Evolutionary conservation across 192 early-diverging fungal species (phyloP).

Genomic region (Coemansia sp.): DNA sequence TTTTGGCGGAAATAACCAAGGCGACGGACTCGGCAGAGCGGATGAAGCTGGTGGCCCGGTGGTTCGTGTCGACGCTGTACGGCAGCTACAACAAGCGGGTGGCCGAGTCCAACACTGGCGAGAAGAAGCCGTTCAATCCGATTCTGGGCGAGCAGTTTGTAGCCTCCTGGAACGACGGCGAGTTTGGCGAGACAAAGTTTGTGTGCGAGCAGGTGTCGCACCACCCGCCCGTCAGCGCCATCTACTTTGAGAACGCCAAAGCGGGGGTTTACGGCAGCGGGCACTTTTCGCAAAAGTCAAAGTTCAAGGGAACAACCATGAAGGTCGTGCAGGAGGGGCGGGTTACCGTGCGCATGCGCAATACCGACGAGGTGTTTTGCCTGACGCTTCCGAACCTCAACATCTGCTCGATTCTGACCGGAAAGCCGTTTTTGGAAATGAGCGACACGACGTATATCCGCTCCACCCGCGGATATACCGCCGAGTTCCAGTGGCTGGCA

Average conservation of each 20-base stretch:
- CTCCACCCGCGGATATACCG: slow-evolving; percentile 54
- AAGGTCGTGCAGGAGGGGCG: slow-evolving; percentile 77
- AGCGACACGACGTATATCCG: slow-evolving; percentile 59
- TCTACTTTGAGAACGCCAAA: slow-evolving; percentile 62
- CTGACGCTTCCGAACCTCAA: slow-evolving; percentile 71
- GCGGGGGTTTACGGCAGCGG: slow-evolving; percentile 61
- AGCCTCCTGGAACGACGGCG: slow-evolving; percentile 59
- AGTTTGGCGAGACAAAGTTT: slow-evolving; percentile 55
- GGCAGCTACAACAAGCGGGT: slow-evolving; percentile 72
- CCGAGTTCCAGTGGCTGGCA: slow-evolving; percentile 69
- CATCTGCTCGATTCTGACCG: slow-evolving; percentile 71
- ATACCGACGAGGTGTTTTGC: slow-evolving; percentile 65
- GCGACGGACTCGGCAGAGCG: slow-evolving; percentile 60
- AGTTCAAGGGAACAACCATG: slow-evolving; percentile 72
- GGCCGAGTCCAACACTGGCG: slow-evolving; percentile 62
- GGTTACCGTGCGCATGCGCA: slow-evolving; percentile 60
- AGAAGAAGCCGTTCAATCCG: slow-evolving; percentile 75
- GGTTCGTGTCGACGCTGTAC: slow-evolving; percentile 79
- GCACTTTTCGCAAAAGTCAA: slow-evolving; percentile 62
- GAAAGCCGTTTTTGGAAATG: slow-evolving; percentile 63
- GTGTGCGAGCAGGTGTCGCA: slow-evolving; percentile 70
- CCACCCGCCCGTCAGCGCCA: slow-evolving; percentile 70
- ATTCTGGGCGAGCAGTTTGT: slow-evolving; percentile 69
- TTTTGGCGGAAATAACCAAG: slow-evolving; percentile 65
- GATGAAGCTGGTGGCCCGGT: slow-evolving; percentile 65